phyloP scores from a whole-genome alignment of 768 basidiomycete genomes.

The Holtermanniella nyarrowii region DNA sequence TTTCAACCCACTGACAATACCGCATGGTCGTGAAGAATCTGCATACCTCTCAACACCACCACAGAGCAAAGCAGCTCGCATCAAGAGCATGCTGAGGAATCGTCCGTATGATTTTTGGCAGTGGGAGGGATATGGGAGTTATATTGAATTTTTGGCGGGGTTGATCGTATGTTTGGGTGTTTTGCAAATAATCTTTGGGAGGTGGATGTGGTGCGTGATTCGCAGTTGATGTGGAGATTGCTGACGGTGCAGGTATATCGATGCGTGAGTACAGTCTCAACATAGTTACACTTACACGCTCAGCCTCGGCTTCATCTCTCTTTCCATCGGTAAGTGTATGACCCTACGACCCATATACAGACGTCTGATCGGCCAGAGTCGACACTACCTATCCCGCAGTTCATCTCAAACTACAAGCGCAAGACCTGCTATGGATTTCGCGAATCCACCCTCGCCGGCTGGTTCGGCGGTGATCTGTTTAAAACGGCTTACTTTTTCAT shows the following conservation, averaged over 20 bases:
- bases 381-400: constrained; percentile 39
- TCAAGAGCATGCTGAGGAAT: neutral
- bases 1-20: neutral
- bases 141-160: constrained; percentile 39
- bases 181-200: constrained; percentile 28
- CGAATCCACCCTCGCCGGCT: constrained; percentile 34
- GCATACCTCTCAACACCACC: too few relatives aligned
- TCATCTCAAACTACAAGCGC: constrained; percentile 34
- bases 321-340: constrained; percentile 22
- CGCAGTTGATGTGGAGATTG: neutral
- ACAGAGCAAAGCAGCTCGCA: too few relatives aligned
- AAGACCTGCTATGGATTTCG: constrained; percentile 37
- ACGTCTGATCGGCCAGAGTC: constrained; percentile 26
- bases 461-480: constrained; percentile 38
- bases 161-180: constrained; percentile 33
- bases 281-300: neutral
- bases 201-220: constrained; percentile 32
- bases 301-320: constrained; percentile 32
- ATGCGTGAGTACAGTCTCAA: constrained; percentile 29
- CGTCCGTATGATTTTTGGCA: constrained; percentile 38
- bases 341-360: constrained; percentile 2
- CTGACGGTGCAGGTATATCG: constrained; percentile 27
- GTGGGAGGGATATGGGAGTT: constrained; percentile 35
- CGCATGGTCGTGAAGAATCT: neutral
- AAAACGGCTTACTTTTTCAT: constrained; percentile 40